phyloP scores from a whole-genome alignment of 2,329 filamentous ascomycete species.

The Neofusicoccum laricinum region DNA sequence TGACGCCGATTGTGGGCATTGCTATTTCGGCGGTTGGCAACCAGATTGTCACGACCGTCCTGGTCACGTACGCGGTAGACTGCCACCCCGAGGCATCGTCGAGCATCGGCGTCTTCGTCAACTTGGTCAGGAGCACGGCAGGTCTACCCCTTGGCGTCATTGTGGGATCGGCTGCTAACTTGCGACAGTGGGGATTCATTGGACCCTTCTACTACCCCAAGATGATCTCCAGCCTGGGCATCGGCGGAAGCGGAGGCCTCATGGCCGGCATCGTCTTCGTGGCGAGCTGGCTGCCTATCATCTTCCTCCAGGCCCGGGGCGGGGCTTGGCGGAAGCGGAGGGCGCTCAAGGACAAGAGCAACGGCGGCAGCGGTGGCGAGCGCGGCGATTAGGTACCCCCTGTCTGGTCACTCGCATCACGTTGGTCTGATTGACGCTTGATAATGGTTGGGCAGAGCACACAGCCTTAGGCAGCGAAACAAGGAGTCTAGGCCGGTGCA shows the following conservation, averaged over 20 bases:
- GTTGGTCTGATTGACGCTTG: neutral
- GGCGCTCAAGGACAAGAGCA: neutral
- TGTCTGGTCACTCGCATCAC: neutral
- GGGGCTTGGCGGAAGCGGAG: constrained; percentile 7
- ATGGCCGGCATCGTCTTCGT: constrained; percentile 30
- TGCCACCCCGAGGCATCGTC: constrained; percentile 53
- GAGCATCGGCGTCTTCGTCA: constrained; percentile 58
- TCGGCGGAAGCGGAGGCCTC: constrained; percentile 36
- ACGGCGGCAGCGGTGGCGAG: neutral
- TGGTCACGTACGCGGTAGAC: constrained; percentile 61
- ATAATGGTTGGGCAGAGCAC: neutral
- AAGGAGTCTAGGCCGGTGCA: neutral
- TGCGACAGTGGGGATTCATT: constrained; percentile 37
- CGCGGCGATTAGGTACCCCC: constrained; percentile 6
- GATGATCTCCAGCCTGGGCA: constrained; percentile 38
- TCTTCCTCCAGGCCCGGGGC: constrained; percentile 21
- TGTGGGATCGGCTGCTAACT: neutral
- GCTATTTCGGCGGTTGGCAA: constrained; percentile 54
- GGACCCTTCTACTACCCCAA: constrained; percentile 42
- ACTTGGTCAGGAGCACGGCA: constrained; percentile 49
- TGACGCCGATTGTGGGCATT: constrained; percentile 55
- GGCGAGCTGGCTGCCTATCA: constrained; percentile 24
- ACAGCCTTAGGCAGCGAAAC: neutral
- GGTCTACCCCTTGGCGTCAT: neutral
- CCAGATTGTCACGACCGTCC: constrained; percentile 59